Base-by-base conservation (phyloP, 2,329 filamentous ascomycete species). In the Fusarium setosum region DNA sequence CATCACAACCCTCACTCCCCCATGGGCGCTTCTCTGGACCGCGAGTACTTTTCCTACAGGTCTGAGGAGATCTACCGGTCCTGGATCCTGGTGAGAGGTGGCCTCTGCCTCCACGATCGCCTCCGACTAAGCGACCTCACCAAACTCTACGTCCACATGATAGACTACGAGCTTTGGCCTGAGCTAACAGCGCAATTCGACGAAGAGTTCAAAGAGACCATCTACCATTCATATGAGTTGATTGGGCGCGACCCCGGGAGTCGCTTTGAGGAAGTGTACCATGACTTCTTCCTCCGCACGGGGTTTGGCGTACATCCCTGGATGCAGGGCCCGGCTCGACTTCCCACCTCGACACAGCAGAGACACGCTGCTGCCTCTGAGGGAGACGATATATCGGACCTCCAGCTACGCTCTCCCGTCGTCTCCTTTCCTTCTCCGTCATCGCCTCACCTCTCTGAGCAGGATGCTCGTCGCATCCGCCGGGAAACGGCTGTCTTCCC, bases 1-100 rank as follows among this genome's bases (percentile, higher is more conserved):
- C 50, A 64, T 20, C 59, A 59, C 45, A 69, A 73, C 37, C 72
- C 72, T 3, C 65, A 53, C 6, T 1, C 20, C n/a, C 18, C 15
- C 0, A 6, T 10, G 11, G 23, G 18, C 1, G 55, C 18, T 26
- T 20, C 26, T 9, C 57, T 68, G 18, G 52, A 60, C 13, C 7
- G 51, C 2, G 34, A 35, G 9, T 67, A 75, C 41, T 69, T 61
- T 34, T 17, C 52, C 6, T 73, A 61, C 31, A 65, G 70, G 7
- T 71, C 71, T 2, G 63, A 68, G 24, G 72, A 75, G 35, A 52
- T 75, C 6, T 72, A 72, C 15, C 70, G 61, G 4, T 47, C 68
- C 3, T 74, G 71, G 68, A 8, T 37, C 1, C 15, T 41, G n/a
- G 17, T 69, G 5, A n/a, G 6, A 7, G 23, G 8, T 3, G 21